phyloP scores from a whole-genome alignment of 176 grass and related monocot genomes.

The Themeda triandra region DNA sequence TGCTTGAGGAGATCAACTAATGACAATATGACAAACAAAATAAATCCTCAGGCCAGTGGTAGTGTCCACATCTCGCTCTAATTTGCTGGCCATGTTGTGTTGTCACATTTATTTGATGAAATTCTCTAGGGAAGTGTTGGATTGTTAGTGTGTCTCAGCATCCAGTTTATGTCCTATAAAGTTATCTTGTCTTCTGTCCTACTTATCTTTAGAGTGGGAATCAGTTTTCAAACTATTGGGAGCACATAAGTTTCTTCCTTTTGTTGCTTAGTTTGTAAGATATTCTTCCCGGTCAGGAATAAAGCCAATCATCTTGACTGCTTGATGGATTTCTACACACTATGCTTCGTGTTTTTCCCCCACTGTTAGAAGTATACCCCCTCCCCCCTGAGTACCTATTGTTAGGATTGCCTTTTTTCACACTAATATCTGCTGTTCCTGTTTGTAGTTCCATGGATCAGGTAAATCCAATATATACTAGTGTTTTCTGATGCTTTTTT shows the following conservation, averaged over 20 bases:
- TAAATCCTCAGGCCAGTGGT: background rate
- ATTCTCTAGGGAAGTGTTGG: background rate
- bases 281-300: no score
- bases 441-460: background rate
- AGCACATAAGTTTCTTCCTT: no score
- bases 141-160: background rate
- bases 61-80: background rate
- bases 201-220: background rate
- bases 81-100: no score
- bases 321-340: background rate
- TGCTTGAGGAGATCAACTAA: background rate
- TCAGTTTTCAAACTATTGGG: no score
- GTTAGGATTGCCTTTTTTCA: background rate
- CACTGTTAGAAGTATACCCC: background rate
- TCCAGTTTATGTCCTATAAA: background rate
- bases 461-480: background rate
- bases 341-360: background rate
- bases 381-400: background rate
- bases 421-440: background rate
- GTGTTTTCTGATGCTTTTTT: background rate
- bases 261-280: no score
- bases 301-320: background rate
- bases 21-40: background rate
- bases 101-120: background rate
- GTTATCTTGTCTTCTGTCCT: background rate